phyloP scores from a whole-genome alignment of 2,329 filamentous ascomycete genomes.

The Amauroascus niger region DNA sequence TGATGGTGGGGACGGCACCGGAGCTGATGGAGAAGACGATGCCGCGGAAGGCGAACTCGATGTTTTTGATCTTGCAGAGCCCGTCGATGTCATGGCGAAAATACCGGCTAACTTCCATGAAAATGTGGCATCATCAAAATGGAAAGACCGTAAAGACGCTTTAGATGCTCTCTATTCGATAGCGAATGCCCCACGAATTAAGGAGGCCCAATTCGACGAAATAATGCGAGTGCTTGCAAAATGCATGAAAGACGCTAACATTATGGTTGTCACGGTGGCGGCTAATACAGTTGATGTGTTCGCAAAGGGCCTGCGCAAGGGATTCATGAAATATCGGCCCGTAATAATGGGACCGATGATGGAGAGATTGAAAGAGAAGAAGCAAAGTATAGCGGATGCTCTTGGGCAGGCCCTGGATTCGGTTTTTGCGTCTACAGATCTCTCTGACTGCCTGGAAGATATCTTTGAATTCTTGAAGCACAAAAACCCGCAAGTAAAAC shows the following conservation, averaged over 20 bases:
- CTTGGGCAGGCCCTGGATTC: slow-evolving; percentile 74
- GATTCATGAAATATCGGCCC: slow-evolving; percentile 70
- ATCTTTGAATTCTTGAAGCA: slow-evolving; percentile 73
- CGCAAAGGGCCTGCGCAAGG: slow-evolving; percentile 70
- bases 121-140: slow-evolving; percentile 78
- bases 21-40: slow-evolving; percentile 51
- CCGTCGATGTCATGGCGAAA: slow-evolving; percentile 74
- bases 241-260: slow-evolving; percentile 97
- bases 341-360: slow-evolving; percentile 80
- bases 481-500: slow-evolving; percentile 97
- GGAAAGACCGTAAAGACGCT: slow-evolving; percentile 96
- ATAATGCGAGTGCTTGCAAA: slow-evolving; percentile 78
- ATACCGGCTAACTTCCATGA: slow-evolving; percentile 76
- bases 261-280: slow-evolving; percentile 84
- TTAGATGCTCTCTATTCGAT: slow-evolving; percentile 68
- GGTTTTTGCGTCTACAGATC: slow-evolving; percentile 54
- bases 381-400: slow-evolving; percentile 76
- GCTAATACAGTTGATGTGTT: slow-evolving; percentile 86
- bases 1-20: slow-evolving; percentile 48
- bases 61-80: slow-evolving; percentile 69
- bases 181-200: slow-evolving; percentile 79
- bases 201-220: slow-evolving; percentile 81
- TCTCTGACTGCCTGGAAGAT: slow-evolving; percentile 86
- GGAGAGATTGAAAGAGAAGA: slow-evolving; percentile 97
- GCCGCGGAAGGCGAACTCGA: slow-evolving; percentile 61